phyloP scores from a whole-genome alignment of 768 basidiomycete species.

The Hericium erinaceus region DNA sequence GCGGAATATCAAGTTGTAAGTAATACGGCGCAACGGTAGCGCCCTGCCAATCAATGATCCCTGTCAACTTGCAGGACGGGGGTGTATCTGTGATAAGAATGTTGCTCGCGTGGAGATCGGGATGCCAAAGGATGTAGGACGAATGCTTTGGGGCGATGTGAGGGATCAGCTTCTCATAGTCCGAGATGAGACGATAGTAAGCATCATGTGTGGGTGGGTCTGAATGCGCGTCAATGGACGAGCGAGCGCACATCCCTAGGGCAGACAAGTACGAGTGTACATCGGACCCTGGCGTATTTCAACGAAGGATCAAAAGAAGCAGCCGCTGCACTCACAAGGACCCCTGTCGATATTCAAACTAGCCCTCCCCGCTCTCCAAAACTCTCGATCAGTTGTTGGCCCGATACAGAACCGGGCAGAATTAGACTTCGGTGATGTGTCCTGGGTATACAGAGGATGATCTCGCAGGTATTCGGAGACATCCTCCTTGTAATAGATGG shows the following conservation, averaged over 20 bases:
- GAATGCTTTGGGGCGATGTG: background rate
- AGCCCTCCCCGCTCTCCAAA: constrained; percentile 9
- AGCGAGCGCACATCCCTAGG: no score
- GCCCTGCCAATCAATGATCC: constrained; percentile 15
- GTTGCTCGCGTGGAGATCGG: constrained; percentile 13
- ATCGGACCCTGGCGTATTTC: constrained; percentile 3
- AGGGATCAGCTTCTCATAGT: no score
- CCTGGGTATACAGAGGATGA: constrained; percentile 4
- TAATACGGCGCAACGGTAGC: background rate
- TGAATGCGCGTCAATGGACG: no score
- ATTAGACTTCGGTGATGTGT: background rate
- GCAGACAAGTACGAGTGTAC: constrained; percentile 2
- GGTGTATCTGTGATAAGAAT: constrained; percentile 7
- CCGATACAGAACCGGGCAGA: constrained; percentile 10
- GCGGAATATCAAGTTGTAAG: background rate
- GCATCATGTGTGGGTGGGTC: no score
- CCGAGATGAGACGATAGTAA: no score
- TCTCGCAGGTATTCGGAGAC: constrained; percentile 3
- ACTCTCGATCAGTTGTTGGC: constrained; percentile 10
- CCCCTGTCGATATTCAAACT: constrained; percentile 8
- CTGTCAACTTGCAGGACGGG: constrained; percentile 3
- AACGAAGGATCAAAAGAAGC: background rate
- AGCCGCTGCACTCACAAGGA: constrained; percentile 5
- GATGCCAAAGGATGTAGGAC: constrained; percentile 13
- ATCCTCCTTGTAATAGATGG: constrained; percentile 15